Percentiles rank a stretch among this genome's conserved stretches.
These are phyloP conservation scores for Linnemannia elongata DNA, from an alignment of 192 early-diverging fungal genomes.

Conservation along the genomic window DNA sequence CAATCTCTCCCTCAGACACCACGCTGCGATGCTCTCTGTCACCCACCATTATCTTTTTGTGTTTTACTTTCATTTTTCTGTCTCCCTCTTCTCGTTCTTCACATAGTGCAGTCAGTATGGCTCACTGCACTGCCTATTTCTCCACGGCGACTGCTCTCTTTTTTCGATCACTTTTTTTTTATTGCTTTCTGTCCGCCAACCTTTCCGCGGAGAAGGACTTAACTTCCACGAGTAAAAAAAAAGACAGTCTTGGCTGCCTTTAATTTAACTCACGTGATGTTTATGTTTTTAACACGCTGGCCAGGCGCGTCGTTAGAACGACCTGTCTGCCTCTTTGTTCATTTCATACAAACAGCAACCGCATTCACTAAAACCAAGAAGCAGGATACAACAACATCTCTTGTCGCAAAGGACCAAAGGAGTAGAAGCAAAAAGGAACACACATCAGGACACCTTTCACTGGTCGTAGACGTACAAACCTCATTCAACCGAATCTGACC, in stretches of 20 bases:
- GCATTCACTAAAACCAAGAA: not conserved
- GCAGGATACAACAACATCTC: not conserved
- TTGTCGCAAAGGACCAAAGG: not conserved
- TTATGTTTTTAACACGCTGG: not conserved
- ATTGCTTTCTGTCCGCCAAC: not conserved
- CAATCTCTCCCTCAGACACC: not conserved
- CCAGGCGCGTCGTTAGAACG: not conserved
- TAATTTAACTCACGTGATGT: constrained; percentile 3
- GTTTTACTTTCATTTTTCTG: not conserved
- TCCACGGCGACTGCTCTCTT: not conserved
- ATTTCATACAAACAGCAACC: not conserved
- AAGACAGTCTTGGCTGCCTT: not conserved
- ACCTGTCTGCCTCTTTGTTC: not conserved
- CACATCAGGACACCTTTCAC: not conserved
- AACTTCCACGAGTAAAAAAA: not conserved
- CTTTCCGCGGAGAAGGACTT: not conserved
- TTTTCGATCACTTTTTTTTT: constrained; percentile 7
- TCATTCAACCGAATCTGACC: not conserved
- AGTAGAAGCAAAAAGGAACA: not conserved
- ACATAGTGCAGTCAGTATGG: not conserved
- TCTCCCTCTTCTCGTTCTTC: not conserved
- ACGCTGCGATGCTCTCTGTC: not conserved
- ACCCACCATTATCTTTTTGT: no score
- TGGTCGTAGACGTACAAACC: not conserved
- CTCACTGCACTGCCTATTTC: not conserved